These are phyloP conservation scores for Claviceps pusilla DNA, from an alignment of 2,329 filamentous ascomycete species.

Conservation along the genomic window DNA sequence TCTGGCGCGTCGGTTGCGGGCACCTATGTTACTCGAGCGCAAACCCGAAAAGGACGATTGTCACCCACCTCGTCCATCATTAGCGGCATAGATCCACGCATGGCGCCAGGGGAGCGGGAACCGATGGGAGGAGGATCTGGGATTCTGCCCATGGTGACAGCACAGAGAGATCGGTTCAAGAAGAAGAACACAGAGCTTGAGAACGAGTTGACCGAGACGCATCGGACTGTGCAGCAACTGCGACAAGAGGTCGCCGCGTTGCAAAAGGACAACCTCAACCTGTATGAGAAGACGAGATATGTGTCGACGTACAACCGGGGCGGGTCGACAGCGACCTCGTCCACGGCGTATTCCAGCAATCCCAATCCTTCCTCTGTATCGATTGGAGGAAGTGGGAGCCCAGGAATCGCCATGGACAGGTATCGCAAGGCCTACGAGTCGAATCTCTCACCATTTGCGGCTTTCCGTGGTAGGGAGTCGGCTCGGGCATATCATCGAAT, in stretches of 20 bases:
- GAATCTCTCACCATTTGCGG: slow-evolving; percentile 88
- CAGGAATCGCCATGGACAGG: slow-evolving; percentile 59
- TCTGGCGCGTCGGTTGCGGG: slow-evolving; percentile 86
- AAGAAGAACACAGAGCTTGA: slow-evolving; percentile 86
- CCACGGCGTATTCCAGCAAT: slow-evolving; percentile 52
- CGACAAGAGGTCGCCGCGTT: slow-evolving; percentile 81
- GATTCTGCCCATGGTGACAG: slow-evolving; percentile 94
- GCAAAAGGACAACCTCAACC: slow-evolving; percentile 86
- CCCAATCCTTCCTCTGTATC: slow-evolving; percentile 62
- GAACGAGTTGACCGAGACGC: slow-evolving; percentile 70
- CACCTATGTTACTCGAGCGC: slow-evolving; percentile 57
- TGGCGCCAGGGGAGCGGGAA: slow-evolving; percentile 34
- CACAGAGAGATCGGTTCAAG: slow-evolving; percentile 95
- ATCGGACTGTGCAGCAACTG: slow-evolving; percentile 68
- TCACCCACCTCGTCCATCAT: slow-evolving; percentile 97
- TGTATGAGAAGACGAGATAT: slow-evolving; percentile 97
- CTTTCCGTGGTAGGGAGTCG: slow-evolving; percentile 86
- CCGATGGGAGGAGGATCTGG: slow-evolving; percentile 63
- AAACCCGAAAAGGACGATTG: slow-evolving; percentile 51
- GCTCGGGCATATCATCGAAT: slow-evolving; percentile 83
- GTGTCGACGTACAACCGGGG: slow-evolving; percentile 81
- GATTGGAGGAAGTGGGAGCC: slow-evolving; percentile 37
- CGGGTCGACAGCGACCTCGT: slow-evolving; percentile 42
- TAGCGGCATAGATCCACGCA: slow-evolving; percentile 74
- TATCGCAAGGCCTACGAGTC: slow-evolving; percentile 90